phyloP scores from a whole-genome alignment of 2,329 filamentous ascomycete genomes.

The Apiospora hydei region DNA sequence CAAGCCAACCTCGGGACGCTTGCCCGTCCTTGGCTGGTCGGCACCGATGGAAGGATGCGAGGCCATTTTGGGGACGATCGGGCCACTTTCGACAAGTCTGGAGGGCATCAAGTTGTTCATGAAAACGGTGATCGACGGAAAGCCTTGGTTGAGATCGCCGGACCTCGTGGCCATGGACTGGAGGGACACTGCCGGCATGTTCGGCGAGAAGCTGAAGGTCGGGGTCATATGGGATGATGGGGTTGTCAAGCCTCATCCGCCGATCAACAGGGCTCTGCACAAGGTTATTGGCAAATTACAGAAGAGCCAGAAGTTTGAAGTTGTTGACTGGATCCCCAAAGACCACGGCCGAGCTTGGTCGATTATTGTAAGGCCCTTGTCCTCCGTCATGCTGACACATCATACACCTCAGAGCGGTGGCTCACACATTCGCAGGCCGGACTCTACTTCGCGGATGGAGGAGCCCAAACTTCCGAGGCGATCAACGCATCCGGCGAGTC shows the following conservation, averaged over 20 bases:
- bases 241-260: slow-evolving; percentile 66
- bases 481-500: slow-evolving; percentile 65
- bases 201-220: slow-evolving; percentile 60
- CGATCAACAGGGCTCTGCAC: slow-evolving; percentile 62
- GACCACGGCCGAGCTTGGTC: slow-evolving; percentile 48
- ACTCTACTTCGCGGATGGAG: slow-evolving; percentile 68
- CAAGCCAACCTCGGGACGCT: slow-evolving; percentile 50
- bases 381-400: slow-evolving; percentile 21
- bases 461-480: slow-evolving; percentile 56
- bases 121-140: slow-evolving; percentile 41
- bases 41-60: slow-evolving; percentile 50
- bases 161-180: slow-evolving; percentile 35
- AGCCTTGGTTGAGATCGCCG: slow-evolving; percentile 39
- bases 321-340: slow-evolving; percentile 57
- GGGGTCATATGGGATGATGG: slow-evolving; percentile 67
- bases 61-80: slow-evolving; percentile 56
- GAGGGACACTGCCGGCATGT: slow-evolving; percentile 30
- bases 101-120: slow-evolving; percentile 54
- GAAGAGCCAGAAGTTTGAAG: slow-evolving; percentile 55
- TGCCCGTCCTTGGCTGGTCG: slow-evolving; percentile 50
- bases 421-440: slow-evolving; percentile 36
- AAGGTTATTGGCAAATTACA: slow-evolving; percentile 60
- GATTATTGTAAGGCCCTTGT: slow-evolving; percentile 38
- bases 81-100: slow-evolving; percentile 61
- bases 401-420: no score